Evolutionary conservation across 2,329 filamentous ascomycete genomes (phyloP).

Genomic region (Stemphylium lycopersici): DNA sequence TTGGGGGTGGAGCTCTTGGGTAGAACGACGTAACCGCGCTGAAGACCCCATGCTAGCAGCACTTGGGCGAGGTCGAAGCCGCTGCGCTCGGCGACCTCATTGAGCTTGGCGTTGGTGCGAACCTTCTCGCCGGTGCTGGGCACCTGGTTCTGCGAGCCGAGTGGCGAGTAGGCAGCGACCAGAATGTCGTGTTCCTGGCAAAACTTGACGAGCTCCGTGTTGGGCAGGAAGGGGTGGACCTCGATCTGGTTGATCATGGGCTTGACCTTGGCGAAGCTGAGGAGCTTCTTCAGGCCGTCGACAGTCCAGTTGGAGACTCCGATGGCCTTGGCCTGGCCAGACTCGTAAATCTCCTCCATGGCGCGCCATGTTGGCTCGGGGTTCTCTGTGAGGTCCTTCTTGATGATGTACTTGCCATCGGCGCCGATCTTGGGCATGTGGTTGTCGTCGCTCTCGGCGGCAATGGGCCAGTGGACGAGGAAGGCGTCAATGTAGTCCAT

Average conservation of each 20-base stretch:
- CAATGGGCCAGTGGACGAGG: conserved; percentile 67
- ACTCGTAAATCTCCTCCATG: conserved; percentile 66
- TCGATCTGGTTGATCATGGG: conserved; percentile 76
- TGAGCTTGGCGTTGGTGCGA: conserved; percentile 70
- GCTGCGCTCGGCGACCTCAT: conserved; percentile 73
- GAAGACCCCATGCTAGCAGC: conserved; percentile 81
- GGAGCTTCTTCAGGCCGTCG: conserved; percentile 70
- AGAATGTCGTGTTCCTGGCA: conserved; percentile 65
- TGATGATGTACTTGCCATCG: conserved; percentile 65
- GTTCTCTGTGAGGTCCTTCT: conserved; percentile 70
- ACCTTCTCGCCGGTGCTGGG: conserved; percentile 72
- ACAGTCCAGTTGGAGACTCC: conserved; percentile 77
- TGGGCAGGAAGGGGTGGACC: conserved; percentile 76
- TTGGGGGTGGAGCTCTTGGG: conserved; percentile 52
- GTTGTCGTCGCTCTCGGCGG: conserved; percentile 58
- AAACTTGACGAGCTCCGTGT: conserved; percentile 64
- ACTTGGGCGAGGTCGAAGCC: conserved; percentile 78
- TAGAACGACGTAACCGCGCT: conserved; percentile 64
- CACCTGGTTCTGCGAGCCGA: conserved; percentile 73
- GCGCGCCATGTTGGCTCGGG: conserved; percentile 71
- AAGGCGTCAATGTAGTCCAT: conserved; percentile 72
- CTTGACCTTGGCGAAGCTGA: conserved; percentile 67
- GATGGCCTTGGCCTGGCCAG: conserved; percentile 69
- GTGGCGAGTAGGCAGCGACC: conserved; percentile 69
- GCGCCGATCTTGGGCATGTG: conserved; percentile 63